Base-by-base conservation (phyloP, 371 early-diverging fungal genomes). In the Mortierella sp. region DNA sequence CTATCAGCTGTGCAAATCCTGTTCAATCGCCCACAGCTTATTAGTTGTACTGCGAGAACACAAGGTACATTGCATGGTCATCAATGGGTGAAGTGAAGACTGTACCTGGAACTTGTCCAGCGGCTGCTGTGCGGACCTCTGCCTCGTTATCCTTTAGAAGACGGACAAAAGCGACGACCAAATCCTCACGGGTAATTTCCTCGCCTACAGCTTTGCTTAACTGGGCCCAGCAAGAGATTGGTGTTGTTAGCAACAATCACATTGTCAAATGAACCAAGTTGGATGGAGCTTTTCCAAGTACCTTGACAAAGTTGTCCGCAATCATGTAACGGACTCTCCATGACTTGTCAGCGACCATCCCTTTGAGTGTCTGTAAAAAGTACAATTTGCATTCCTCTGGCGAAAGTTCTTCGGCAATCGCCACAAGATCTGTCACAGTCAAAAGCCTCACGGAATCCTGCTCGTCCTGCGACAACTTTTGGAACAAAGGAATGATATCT, bases 251-350 rank as follows among this genome's bases (percentile, higher is more conserved):
- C 16, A 9, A 43, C 44, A 4, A 19, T 43, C 44, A 34, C n/a
- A n/a, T n/a, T n/a, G n/a, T n/a, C n/a, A n/a, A n/a, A n/a, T n/a
- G 19, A 46, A 10, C 13, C 22, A 43, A 17, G 3, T 39, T 8
- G 5, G 44, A 25, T 2, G 2, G 22, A 25, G 8, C 5, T 34
- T 48, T 51, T 5, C 7, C n/a, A 12, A 50, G 67, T 84, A 94
- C 94, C 86, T 91, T 86, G 41, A 92, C 95, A 83, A 96, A 95
- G 83, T 97, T 95, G 57, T 96, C 95, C 4, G 98, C 98, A 80
- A 96, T 90, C 95, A 97, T 96, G 79, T 97, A 99, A 52, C 98
- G 87, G 37, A 99, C 98, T 69, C 99, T 89, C 99, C 99, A 99
- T 47, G 95, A 94, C 80, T 94, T 96, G 82, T 99, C 99, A 28